phyloP scores from a whole-genome alignment of 176 grass and related monocot species.

The Oryza nivara region DNA sequence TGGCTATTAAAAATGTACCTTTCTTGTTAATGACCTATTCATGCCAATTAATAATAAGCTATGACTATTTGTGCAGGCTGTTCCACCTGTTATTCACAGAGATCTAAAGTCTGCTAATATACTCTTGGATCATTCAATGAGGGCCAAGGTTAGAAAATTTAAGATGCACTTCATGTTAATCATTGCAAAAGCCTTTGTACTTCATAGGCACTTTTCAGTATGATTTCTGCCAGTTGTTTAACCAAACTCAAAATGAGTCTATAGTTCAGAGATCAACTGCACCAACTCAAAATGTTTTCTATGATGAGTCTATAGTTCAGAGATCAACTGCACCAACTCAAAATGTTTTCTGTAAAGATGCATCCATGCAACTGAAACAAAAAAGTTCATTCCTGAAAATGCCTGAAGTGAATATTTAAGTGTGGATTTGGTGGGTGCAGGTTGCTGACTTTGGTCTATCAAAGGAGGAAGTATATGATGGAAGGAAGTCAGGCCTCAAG shows the following conservation, averaged over 20 bases:
- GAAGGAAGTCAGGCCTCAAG: slow-evolving; percentile 84
- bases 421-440: slow-evolving; percentile 36
- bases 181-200: slow-evolving; percentile 24
- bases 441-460: slow-evolving; percentile 98
- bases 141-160: slow-evolving; percentile 70
- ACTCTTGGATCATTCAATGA: slow-evolving; percentile 88
- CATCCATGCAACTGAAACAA: slow-evolving; percentile 1
- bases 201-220: slow-evolving; percentile 34
- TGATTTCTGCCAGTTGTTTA: slow-evolving; percentile 32
- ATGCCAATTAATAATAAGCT: slow-evolving; percentile 36
- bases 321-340: slow-evolving; percentile 22
- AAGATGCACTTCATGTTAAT: slow-evolving; percentile 19
- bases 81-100: slow-evolving; percentile 90
- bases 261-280: slow-evolving; percentile 8
- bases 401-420: slow-evolving; percentile 6
- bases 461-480: slow-evolving; percentile 91
- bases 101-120: slow-evolving; percentile 98
- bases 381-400: not conserved
- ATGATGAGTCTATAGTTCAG: not conserved
- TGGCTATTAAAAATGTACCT: slow-evolving; percentile 28
- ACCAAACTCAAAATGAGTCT: slow-evolving; percentile 25
- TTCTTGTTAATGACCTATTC: slow-evolving; percentile 23
- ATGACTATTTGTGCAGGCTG: slow-evolving; percentile 67
- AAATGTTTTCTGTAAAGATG: not conserved
- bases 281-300: slow-evolving; percentile 3